A percentile compares a stretch with the other conserved stretches of the same genome.
Conservation (phyloP, 805 yeast genomes). For the Debaryomyces hansenii region DNA sequence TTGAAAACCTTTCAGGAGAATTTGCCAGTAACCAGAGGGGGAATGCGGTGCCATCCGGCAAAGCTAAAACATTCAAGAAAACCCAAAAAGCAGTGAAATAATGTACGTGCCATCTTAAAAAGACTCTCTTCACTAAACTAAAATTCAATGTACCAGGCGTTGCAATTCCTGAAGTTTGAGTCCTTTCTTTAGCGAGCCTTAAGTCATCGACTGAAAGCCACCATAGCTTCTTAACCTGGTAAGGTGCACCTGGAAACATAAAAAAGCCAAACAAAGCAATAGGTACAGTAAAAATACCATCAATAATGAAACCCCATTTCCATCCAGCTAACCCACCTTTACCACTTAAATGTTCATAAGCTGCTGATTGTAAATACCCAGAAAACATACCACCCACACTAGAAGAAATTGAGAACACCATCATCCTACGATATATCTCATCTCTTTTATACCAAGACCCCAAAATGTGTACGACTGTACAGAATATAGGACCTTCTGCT, state of each 20-base stretch:
- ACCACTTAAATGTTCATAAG: constrained; percentile 2
- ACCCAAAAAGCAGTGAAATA: constrained; percentile 3
- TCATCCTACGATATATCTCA: constrained; percentile 4
- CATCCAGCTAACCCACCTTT: constrained; percentile 47
- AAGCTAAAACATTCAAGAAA: constrained; percentile 37
- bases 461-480: background rate
- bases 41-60: constrained; percentile 41
- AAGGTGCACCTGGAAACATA: constrained; percentile 66
- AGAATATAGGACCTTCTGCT: constrained; percentile 4
- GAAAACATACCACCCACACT: constrained; percentile 1
- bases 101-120: constrained; percentile 3
- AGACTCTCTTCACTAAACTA: constrained; percentile 1
- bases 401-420: background rate
- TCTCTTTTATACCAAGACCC: constrained; percentile 5
- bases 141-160: constrained; percentile 1
- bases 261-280: constrained; percentile 58
- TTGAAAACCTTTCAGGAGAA: constrained; percentile 26
- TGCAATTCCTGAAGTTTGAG: constrained; percentile 3
- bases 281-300: constrained; percentile 57
- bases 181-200: constrained; percentile 1
- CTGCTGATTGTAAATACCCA: constrained; percentile 1
- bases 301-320: constrained; percentile 74
- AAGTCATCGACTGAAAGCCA: constrained; percentile 2
- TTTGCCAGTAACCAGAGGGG: constrained; percentile 35
- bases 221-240: constrained; percentile 8